These are phyloP conservation scores for Globisporangium nodosum DNA, from an alignment of 352 stramenopile species.

Conservation along the genomic window DNA sequence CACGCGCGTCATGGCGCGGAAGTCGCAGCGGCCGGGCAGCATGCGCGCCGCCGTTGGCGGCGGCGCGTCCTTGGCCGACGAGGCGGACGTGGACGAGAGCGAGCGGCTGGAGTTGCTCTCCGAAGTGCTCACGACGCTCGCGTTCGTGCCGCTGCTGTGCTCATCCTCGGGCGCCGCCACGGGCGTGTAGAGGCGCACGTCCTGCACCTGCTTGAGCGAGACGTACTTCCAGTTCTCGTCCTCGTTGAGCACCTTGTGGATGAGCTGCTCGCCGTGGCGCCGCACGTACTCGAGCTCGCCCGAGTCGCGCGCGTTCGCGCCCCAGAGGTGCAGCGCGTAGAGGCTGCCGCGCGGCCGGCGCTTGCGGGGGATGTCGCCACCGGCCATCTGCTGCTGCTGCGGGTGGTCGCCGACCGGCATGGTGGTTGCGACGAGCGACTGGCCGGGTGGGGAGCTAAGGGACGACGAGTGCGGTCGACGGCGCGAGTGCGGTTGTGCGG, in stretches of 20 bases:
- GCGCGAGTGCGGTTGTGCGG: neutral
- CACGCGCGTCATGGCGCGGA: conserved; percentile 61
- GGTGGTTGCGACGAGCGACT: neutral
- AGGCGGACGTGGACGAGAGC: conserved; percentile 14
- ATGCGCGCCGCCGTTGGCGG: conserved; percentile 13
- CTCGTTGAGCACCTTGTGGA: conserved; percentile 33
- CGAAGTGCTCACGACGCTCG: neutral
- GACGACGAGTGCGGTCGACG: neutral
- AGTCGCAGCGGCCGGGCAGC: conserved; percentile 40
- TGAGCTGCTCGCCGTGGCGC: conserved; percentile 40
- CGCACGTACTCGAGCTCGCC: conserved; percentile 55
- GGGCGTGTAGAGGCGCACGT: conserved; percentile 65
- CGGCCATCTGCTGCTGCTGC: neutral
- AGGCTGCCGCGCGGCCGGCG: conserved; percentile 19
- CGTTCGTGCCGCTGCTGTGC: neutral
- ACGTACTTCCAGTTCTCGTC: conserved; percentile 50
- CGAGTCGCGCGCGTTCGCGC: conserved; percentile 17
- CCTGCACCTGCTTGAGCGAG: conserved; percentile 47
- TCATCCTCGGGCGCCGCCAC: conserved; percentile 16
- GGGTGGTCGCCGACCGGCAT: conserved; percentile 7
- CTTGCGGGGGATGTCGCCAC: conserved; percentile 1
- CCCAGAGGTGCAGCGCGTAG: conserved; percentile 40
- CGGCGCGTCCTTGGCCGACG: conserved; percentile 8
- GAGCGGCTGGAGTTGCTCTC: conserved; percentile 15
- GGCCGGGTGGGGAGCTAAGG: neutral